Base-by-base conservation (phyloP, 805 yeast genomes). In the Millerozyma miso region DNA sequence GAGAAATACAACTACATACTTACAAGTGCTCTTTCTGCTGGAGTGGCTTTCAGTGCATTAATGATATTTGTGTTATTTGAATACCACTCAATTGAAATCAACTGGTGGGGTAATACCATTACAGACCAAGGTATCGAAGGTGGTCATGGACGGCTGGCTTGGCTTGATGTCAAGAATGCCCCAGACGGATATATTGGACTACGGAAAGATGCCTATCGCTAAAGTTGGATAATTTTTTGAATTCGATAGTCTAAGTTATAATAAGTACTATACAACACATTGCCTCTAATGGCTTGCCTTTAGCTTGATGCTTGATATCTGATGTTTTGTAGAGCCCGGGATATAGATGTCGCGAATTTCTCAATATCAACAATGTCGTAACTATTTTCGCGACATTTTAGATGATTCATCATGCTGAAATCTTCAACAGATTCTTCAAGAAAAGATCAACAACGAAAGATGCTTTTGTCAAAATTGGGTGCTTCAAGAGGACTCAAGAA, bases 1-100 rank as follows among this genome's bases (percentile, higher is more conserved):
- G 81, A 82, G 33, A 83, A 82, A 59, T 84, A 84, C 59, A 83
- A 82, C 57, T 83, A 81, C 55, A 71, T 82, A 17, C 59, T 83
- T 40, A 67, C 81, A 18, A 74, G 83, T 40, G 84, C 78, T 1
- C 61, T 81, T 19, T 62, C 73, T 6, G 78, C 85, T 1, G 87
- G 85, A n/a, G 75, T 80, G 15, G 86, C 85, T 2, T 71, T 81
- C 47, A 67, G 81, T 44, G 75, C 83, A 2, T 63, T 83, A 40
- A 60, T 82, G 43, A 74, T 81, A 32, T 83, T 83, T 62, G 78
- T 79, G 53, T 63, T 75, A 1, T 69, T 76, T 4, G 71, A 72
- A 36, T 78, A 70, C 52, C 69, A 76, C 37, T 63, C 66, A 2
- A 65, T 62, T 19, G 47, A 55, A 3, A 40, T 81, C 12, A 47